Percentiles rank a stretch among this genome's conserved stretches.
Conservation (phyloP, 805 yeast species). For the Lipomyces yamanashiensis region DNA sequence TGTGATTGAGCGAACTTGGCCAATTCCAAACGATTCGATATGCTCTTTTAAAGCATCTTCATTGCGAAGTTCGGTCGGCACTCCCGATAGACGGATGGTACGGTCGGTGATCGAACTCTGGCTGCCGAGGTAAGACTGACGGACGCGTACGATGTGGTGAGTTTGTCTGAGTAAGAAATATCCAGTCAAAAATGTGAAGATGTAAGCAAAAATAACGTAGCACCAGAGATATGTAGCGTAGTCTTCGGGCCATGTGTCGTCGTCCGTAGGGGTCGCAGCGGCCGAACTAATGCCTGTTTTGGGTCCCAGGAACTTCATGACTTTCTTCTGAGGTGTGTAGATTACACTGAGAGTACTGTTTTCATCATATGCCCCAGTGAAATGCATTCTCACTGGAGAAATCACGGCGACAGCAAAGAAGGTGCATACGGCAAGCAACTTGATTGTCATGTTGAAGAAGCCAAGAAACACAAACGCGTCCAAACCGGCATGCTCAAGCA, state of each 20-base stretch:
- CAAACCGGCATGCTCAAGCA: conserved; percentile 86
- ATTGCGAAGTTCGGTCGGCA: conserved; percentile 78
- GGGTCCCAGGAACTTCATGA: neutral
- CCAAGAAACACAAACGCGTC: conserved; percentile 93
- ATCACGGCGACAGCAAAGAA: conserved; percentile 73
- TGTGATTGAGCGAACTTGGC: conserved; percentile 74
- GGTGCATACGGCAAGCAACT: conserved; percentile 65
- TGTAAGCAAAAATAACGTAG: conserved; percentile 83
- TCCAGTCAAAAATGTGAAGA: conserved; percentile 73
- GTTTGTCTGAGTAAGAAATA: conserved; percentile 71
- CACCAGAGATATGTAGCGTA: conserved; percentile 74
- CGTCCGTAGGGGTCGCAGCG: neutral
- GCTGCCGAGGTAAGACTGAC: conserved; percentile 79
- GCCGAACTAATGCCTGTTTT: neutral
- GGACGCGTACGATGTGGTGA: conserved; percentile 67
- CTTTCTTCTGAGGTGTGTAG: conserved; percentile 7
- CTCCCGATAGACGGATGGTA: conserved; percentile 81
- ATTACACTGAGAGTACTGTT: neutral
- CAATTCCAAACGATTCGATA: conserved; percentile 77
- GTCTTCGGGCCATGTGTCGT: conserved; percentile 45
- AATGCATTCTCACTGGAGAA: conserved; percentile 82
- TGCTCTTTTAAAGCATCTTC: conserved; percentile 72
- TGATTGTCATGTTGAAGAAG: conserved; percentile 87
- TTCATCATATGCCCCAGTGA: conserved; percentile 74
- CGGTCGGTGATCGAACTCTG: conserved; percentile 91